Evolutionary conservation across 2,329 filamentous ascomycete species (phyloP).

Genomic region (Aspergillus spinulosporus): DNA sequence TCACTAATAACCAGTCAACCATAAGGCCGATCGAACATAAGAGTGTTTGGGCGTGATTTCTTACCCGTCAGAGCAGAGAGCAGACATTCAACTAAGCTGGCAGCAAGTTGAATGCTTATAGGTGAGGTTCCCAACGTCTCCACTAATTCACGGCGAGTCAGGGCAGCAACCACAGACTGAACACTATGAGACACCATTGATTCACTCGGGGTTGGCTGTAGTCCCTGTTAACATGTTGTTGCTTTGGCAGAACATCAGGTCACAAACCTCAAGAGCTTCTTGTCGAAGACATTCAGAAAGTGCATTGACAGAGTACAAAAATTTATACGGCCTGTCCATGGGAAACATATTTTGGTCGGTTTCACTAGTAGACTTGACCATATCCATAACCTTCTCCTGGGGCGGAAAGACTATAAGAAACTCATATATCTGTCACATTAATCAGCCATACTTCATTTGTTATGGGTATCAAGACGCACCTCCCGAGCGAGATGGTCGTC

Average conservation of each 20-base stretch:
- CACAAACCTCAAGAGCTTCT: slow-evolving; percentile 40
- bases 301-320: slow-evolving; percentile 70
- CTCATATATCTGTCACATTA: slow-evolving; percentile 58
- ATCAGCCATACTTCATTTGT: slow-evolving; percentile 11
- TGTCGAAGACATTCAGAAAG: slow-evolving; percentile 62
- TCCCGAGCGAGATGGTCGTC: slow-evolving; percentile 68
- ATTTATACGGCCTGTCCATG: slow-evolving; percentile 67
- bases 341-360: slow-evolving; percentile 66
- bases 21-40: not conserved
- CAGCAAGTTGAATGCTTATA: slow-evolving; percentile 53
- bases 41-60: not conserved
- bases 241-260: not conserved
- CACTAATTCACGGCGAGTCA: slow-evolving; percentile 59
- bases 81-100: slow-evolving; percentile 59
- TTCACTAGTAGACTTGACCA: slow-evolving; percentile 57
- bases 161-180: slow-evolving; percentile 59
- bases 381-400: slow-evolving; percentile 61
- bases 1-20: slow-evolving; percentile 22
- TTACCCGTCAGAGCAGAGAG: slow-evolving; percentile 57
- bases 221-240: slow-evolving; percentile 14
- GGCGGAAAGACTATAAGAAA: slow-evolving; percentile 71
- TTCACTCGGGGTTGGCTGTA: slow-evolving; percentile 33
- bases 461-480: slow-evolving; percentile 46
- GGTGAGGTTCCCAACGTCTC: slow-evolving; percentile 46
- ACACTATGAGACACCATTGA: slow-evolving; percentile 48